A percentile compares a stretch with the other conserved stretches of the same genome.
Evolutionary conservation across 345 rosid genomes (phyloP).

Genomic region (Limnanthes douglasii): DNA sequence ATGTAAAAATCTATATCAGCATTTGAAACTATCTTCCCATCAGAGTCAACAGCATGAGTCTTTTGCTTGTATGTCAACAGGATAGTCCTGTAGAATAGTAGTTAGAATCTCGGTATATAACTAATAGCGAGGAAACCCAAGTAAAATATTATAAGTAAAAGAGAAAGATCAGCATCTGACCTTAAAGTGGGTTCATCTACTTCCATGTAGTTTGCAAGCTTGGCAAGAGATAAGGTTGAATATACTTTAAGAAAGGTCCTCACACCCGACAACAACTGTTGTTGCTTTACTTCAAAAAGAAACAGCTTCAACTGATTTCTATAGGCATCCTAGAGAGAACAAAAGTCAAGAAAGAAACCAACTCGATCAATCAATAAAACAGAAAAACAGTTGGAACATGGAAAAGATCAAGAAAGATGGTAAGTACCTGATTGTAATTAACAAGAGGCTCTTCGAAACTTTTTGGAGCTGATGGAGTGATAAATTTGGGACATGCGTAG

Average conservation of each 20-base stretch:
- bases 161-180: constrained; percentile 12
- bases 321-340: constrained; percentile 67
- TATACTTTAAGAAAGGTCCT: constrained; percentile 81
- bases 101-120: neutral
- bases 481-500: constrained; percentile 97
- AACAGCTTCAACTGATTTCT: constrained; percentile 89
- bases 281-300: constrained; percentile 93
- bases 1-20: constrained; percentile 92
- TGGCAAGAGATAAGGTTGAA: constrained; percentile 68
- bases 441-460: constrained; percentile 90
- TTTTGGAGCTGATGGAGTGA: constrained; percentile 89
- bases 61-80: constrained; percentile 94
- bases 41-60: constrained; percentile 78
- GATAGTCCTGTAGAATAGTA: constrained; percentile 44
- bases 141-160: neutral
- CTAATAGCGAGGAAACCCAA: neutral
- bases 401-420: neutral
- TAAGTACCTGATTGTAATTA: constrained; percentile 78
- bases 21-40: constrained; percentile 64
- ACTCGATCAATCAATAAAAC: too few relatives aligned
- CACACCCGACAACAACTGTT: constrained; percentile 65
- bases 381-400: too few relatives aligned
- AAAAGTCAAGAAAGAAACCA: neutral
- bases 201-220: constrained; percentile 91
- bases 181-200: constrained; percentile 85